These are phyloP conservation scores for Gossypium thurberi DNA, from an alignment of 345 rosid species.

Conservation along the genomic window DNA sequence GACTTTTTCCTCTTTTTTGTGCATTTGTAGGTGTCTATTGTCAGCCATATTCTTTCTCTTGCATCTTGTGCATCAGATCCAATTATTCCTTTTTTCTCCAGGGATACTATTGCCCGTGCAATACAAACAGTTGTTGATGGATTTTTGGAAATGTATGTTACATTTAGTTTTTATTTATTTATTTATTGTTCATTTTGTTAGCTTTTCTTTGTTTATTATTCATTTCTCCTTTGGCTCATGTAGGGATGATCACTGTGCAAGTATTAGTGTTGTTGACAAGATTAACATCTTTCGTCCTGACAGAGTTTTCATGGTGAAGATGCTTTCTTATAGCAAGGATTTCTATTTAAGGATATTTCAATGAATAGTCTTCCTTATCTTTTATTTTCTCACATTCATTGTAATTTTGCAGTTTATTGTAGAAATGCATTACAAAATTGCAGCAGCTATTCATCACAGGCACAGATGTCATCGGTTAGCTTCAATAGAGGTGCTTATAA, in stretches of 20 bases:
- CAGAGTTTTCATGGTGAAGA: slow-evolving; percentile 81
- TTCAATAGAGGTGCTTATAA: slow-evolving; percentile 71
- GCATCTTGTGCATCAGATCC: slow-evolving; percentile 62
- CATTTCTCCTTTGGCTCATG: slow-evolving; percentile 25
- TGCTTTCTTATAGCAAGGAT: slow-evolving; percentile 16
- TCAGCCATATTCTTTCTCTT: slow-evolving; percentile 67
- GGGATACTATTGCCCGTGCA: slow-evolving; percentile 48
- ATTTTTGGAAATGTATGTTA: slow-evolving; percentile 65
- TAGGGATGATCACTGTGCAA: slow-evolving; percentile 43
- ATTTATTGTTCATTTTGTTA: slow-evolving; percentile 11
- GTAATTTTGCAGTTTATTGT: slow-evolving; percentile 55
- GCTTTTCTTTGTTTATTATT: slow-evolving; percentile 10
- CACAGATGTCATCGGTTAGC: slow-evolving; percentile 75
- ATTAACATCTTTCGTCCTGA: slow-evolving; percentile 86
- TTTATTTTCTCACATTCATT: slow-evolving; percentile 4
- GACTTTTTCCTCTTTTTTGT: slow-evolving; percentile 10
- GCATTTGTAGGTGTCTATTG: slow-evolving; percentile 68
- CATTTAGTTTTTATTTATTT: slow-evolving; percentile 11
- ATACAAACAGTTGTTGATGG: slow-evolving; percentile 85
- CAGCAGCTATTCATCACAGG: slow-evolving; percentile 70
- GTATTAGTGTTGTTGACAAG: slow-evolving; percentile 55
- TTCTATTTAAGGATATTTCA: neutral
- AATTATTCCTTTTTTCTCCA: slow-evolving; percentile 58
- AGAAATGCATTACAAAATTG: slow-evolving; percentile 74
- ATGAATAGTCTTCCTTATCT: slow-evolving; percentile 1